These are phyloP conservation scores for Blastobotrys serpentis DNA, from an alignment of 1,139 yeast genomes.

Conservation along the genomic window DNA sequence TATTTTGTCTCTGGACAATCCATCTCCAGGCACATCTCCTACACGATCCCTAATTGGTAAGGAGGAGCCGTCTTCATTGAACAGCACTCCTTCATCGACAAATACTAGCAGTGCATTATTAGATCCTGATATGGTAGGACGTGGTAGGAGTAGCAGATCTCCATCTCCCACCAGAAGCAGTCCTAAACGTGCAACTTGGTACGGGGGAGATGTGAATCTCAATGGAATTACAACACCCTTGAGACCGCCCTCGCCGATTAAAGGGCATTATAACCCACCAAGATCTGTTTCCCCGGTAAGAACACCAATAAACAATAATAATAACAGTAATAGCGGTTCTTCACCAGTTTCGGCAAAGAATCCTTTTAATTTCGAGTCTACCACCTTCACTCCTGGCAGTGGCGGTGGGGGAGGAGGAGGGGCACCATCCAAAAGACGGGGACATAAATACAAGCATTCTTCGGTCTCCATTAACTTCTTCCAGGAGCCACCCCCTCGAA, in stretches of 20 bases:
- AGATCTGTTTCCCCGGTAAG: constrained; percentile 2
- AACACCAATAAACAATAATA: not conserved
- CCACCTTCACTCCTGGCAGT: constrained; percentile 29
- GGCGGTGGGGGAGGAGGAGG: constrained; percentile 14
- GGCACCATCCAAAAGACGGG: constrained; percentile 54
- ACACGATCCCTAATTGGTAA: not conserved
- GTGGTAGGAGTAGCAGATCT: constrained; percentile 13
- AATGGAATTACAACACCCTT: constrained; percentile 12
- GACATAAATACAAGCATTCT: constrained; percentile 93
- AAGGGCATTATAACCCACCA: constrained; percentile 1
- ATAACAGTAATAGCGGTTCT: not conserved
- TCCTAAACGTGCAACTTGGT: constrained; percentile 20
- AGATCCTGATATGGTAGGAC: constrained; percentile 11
- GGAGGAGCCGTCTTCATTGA: not conserved
- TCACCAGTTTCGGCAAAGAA: constrained; percentile 12
- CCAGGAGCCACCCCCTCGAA: constrained; percentile 82
- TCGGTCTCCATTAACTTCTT: constrained; percentile 96
- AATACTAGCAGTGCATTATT: constrained; percentile 1
- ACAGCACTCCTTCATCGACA: not conserved
- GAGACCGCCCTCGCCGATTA: constrained; percentile 10
- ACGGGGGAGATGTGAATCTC: constrained; percentile 14
- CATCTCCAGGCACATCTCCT: constrained; percentile 4
- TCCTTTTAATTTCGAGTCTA: constrained; percentile 42
- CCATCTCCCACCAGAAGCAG: constrained; percentile 16
- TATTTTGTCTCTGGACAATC: not conserved